Evolutionary conservation across 2,329 filamentous ascomycete genomes (phyloP).

Genomic region (Calonectria naviculata): DNA sequence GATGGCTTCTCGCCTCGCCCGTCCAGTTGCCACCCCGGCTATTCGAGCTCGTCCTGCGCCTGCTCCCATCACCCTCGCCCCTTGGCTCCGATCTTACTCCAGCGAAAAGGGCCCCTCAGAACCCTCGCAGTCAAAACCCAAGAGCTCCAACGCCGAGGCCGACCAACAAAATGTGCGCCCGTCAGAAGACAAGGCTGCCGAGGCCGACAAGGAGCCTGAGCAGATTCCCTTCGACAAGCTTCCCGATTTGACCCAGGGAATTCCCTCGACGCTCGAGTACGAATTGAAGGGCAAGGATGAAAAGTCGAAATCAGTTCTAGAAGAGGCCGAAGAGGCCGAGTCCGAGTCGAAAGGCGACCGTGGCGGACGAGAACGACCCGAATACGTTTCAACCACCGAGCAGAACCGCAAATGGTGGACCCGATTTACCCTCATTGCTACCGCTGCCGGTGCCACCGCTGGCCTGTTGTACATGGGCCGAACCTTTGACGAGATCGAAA

Average conservation of each 20-base stretch:
- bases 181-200: slow-evolving; percentile 37
- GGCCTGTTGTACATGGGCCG: slow-evolving; percentile 83
- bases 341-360: slow-evolving; percentile 39
- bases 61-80: slow-evolving; percentile 33
- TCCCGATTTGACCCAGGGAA: slow-evolving; percentile 92
- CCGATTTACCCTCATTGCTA: slow-evolving; percentile 76
- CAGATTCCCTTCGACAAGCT: slow-evolving; percentile 73
- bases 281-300: slow-evolving; percentile 68
- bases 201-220: slow-evolving; percentile 48
- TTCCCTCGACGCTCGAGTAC: slow-evolving; percentile 88
- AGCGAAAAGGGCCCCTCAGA: slow-evolving; percentile 30
- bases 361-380: slow-evolving; percentile 62
- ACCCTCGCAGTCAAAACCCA: slow-evolving; percentile 26
- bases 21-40: slow-evolving; percentile 36
- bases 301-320: slow-evolving; percentile 44
- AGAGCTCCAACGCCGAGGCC: slow-evolving; percentile 26
- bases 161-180: slow-evolving; percentile 31
- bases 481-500: slow-evolving; percentile 89
- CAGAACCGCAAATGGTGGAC: slow-evolving; percentile 81
- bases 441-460: slow-evolving; percentile 66
- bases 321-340: slow-evolving; percentile 51
- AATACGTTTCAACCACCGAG: slow-evolving; percentile 93
- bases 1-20: slow-evolving; percentile 42
- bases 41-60: slow-evolving; percentile 38
- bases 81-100: slow-evolving; percentile 45